These are phyloP conservation scores for Talaromyces islandicus DNA, from an alignment of 2,329 filamentous ascomycete species.

Conservation along the genomic window DNA sequence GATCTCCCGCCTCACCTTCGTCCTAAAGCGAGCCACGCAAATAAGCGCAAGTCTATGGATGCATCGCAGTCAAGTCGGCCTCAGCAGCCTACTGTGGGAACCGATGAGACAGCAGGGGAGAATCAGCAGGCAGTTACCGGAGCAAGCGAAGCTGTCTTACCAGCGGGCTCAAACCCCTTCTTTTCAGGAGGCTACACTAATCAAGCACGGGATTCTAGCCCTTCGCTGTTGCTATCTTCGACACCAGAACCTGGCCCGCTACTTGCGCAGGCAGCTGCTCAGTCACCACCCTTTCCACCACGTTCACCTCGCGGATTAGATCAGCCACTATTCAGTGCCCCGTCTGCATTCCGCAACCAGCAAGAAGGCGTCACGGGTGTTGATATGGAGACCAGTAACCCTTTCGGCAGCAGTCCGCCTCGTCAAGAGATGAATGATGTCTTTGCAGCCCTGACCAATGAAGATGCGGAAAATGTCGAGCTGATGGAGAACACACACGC, in stretches of 20 bases:
- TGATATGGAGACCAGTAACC: constrained; percentile 25
- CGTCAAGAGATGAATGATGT: constrained; percentile 38
- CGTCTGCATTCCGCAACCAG: constrained; percentile 28
- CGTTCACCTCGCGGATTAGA: constrained; percentile 35
- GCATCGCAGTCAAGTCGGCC: constrained; percentile 23
- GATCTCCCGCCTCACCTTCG: constrained; percentile 79
- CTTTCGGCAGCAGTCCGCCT: constrained; percentile 32
- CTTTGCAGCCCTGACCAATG: constrained; percentile 42
- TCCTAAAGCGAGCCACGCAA: constrained; percentile 65
- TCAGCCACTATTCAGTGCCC: constrained; percentile 37
- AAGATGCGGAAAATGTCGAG: constrained; percentile 32
- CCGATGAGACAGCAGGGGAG: not conserved
- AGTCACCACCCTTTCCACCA: constrained; percentile 34
- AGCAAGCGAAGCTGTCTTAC: constrained; percentile 14
- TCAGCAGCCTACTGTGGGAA: constrained; percentile 18
- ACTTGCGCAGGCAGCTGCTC: constrained; percentile 27
- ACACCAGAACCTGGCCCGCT: constrained; percentile 30
- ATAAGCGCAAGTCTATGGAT: constrained; percentile 64
- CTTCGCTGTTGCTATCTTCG: constrained; percentile 25
- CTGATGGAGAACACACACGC: constrained; percentile 41
- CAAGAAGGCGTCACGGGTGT: constrained; percentile 25
- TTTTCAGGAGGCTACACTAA: constrained; percentile 35
- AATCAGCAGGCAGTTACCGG: constrained; percentile 14
- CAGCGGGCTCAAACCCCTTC: constrained; percentile 23
- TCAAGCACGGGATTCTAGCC: constrained; percentile 28